A percentile compares a stretch with the other conserved stretches of the same genome.
Evolutionary conservation across 139 green algal species (phyloP).

Genomic region (Marvania coccoides): DNA sequence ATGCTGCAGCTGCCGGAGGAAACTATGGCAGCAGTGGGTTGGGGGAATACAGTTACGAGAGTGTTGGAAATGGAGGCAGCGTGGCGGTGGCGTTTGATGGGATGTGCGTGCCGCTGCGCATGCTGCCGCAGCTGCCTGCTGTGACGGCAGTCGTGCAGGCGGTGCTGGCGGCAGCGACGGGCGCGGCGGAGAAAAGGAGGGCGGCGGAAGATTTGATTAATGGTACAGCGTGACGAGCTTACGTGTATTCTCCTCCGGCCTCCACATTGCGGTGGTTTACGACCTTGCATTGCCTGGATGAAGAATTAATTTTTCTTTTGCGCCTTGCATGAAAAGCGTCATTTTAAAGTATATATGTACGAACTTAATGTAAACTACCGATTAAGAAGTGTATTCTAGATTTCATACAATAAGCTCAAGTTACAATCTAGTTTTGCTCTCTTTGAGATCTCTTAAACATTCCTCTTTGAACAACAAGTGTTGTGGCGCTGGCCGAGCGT

Average conservation of each 20-base stretch:
- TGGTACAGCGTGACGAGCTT: background rate
- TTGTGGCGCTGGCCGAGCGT: too few species aligned
- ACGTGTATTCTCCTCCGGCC: background rate
- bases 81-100: slow-evolving; percentile 50
- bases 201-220: background rate
- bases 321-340: too few species aligned
- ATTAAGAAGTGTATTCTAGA: too few species aligned
- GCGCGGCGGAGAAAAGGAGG: background rate
- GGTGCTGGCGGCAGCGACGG: slow-evolving; percentile 1
- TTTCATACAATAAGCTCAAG: too few species aligned
- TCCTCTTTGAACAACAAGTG: too few species aligned
- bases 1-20: background rate
- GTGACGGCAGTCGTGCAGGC: slow-evolving; percentile 8
- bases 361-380: too few species aligned
- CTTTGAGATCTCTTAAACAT: too few species aligned
- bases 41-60: too few species aligned
- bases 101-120: slow-evolving; percentile 41
- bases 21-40: background rate
- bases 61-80: background rate
- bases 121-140: slow-evolving; percentile 20
- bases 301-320: too few species aligned
- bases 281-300: too few species aligned
- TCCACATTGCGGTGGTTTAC: background rate
- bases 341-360: too few species aligned
- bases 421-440: too few species aligned